phyloP scores from a whole-genome alignment of 495 filamentous ascomycete genomes.

The Usnea hakonensis region DNA sequence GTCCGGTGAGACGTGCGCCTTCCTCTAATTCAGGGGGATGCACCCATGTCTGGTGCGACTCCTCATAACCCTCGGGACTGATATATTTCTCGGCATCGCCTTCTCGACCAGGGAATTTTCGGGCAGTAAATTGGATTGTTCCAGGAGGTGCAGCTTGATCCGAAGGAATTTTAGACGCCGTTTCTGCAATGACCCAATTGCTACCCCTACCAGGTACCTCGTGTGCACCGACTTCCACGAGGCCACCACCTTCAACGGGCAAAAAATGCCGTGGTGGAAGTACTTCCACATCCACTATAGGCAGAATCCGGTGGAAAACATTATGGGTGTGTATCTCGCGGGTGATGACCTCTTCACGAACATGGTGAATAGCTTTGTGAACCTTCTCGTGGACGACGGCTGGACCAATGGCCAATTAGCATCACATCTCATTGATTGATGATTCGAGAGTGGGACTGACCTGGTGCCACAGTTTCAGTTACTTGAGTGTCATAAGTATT shows the following conservation, averaged over 20 bases:
- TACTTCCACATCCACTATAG: slow-evolving; percentile 44
- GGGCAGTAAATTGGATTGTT: slow-evolving; percentile 20
- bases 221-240: slow-evolving; percentile 24
- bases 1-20: slow-evolving; percentile 27
- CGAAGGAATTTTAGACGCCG: slow-evolving; percentile 30
- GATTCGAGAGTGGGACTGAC: slow-evolving; percentile 15
- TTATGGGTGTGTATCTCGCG: slow-evolving; percentile 52
- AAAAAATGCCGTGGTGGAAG: slow-evolving; percentile 29
- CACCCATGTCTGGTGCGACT: slow-evolving; percentile 32
- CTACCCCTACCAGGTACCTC: slow-evolving; percentile 27
- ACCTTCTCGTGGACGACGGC: slow-evolving; percentile 50
- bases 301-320: slow-evolving; percentile 44
- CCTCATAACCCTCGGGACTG: slow-evolving; percentile 30
- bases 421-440: neutral
- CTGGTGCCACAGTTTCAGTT: slow-evolving; percentile 25
- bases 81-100: slow-evolving; percentile 25
- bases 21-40: slow-evolving; percentile 33
- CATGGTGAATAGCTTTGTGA: slow-evolving; percentile 36
- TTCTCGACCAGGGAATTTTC: slow-evolving; percentile 21
- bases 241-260: slow-evolving; percentile 28
- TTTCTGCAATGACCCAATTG: slow-evolving; percentile 30
- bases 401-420: slow-evolving; percentile 18
- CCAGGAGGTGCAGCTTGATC: slow-evolving; percentile 34
- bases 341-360: slow-evolving; percentile 42
- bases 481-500: slow-evolving; percentile 25